Base-by-base conservation (phyloP, 179 eudicot genomes). In the Pouteria campechiana region DNA sequence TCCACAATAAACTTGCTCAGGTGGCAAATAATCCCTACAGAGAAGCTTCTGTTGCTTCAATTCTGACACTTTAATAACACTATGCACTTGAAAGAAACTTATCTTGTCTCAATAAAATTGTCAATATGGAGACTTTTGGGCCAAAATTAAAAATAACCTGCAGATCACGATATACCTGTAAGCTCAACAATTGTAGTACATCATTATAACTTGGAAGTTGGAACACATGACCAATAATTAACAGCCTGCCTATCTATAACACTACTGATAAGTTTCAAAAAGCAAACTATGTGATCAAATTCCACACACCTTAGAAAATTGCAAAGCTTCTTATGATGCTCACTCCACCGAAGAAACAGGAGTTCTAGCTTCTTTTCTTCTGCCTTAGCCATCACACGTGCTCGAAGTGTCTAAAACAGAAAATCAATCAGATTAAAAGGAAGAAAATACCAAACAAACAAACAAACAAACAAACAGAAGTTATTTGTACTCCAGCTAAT, bases 61-160 rank as follows among this genome's bases (percentile, higher is more conserved):
- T n/a, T n/a, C n/a, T n/a, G n/a, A n/a, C n/a, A n/a, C n/a, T n/a
- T n/a, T n/a, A n/a, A n/a, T 73, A 74, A 60, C 57, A 44, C 63
- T 70, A 74, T 79, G 81, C 72, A 79, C 76, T 63, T 67, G 76
- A 67, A 70, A 65, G 95, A 81, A 77, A 85, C 97, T 89, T 89
- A 89, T 85, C 97, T 85, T 54, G 82, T 70, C 89, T 85, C 95
- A 78, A 78, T 74, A 81, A 85, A 83, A 89, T 76, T 85, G 89
- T 80, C 89, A 81, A 89, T 89, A 89, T 81, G 89, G 72, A 89
- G 64, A 78, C 92, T 75, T 88, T 75, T 65, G 77, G 89, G 74
- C 86, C 95, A 59, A 85, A 78, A 76, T 76, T 60, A 85, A 76
- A 89, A 81, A 73, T 89, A 89, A 89, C 97, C 97, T 89, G 90